Base-by-base conservation (phyloP, 108 stramenopile species). In the Asterionellopsis glacialis region DNA sequence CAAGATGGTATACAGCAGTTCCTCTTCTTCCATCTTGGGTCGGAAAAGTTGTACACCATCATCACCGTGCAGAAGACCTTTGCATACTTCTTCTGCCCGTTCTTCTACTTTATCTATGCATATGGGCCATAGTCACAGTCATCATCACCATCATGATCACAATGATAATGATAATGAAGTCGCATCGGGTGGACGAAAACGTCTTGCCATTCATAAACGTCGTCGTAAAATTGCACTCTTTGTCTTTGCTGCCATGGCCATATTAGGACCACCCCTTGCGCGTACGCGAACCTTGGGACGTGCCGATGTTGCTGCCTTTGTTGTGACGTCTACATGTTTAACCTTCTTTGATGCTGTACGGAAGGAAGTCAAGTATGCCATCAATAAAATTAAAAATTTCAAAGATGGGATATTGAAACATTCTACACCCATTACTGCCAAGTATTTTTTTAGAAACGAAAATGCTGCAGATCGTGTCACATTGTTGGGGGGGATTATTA, bases 401-500 rank as follows among this genome's bases (percentile, higher is more conserved):
- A 63, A 73, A 56, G 33, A 77, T n/a, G 77, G 76, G 41, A 67
- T 74, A 63, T 21, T 68, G 11, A 68, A 73, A 40, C 69, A 82
- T 49, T 53, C 80, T 26, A 57, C 66, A 42, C 61, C 72, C 39
- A 51, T 41, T 24, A 16, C 51, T 7, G 66, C 78, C 12, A 76
- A 76, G 41, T 74, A 69, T 56, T 53, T 81, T 53, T 74, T 75
- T 25, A 48, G 43, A 57, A 85, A 85, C 59, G 77, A 76, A 25
- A 71, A 75, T 45, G 83, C 85, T 18, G 91, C 89, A 21, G 87
- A 91, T 73, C 84, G 81, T 19, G 88, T 96, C 11, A 96, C 95
- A 6, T 77, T 88, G 63, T 50, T 96, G 14, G 95, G 95, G 1
- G 83, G 82, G 0, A 66, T 75, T n/a, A 73, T 92, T 24, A 96